Evolutionary conservation across 78 protist species (phyloP), one percentile per base, ranked within the genome.

Genomic region (Andalucia godoyi): DNA sequence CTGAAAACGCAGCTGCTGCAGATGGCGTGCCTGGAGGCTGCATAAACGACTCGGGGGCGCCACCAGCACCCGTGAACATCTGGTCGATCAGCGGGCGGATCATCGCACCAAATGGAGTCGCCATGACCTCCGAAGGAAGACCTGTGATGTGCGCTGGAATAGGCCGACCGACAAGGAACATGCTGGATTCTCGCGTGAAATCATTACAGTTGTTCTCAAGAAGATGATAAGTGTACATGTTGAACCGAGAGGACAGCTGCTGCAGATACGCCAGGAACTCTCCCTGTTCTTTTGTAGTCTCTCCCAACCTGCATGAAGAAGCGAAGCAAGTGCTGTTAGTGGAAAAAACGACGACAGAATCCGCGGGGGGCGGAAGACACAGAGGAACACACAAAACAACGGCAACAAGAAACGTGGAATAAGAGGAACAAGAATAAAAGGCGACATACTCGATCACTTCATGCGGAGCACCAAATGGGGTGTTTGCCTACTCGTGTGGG

Each of bases 141-240:
- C 5, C 18, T 12, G 15, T 2, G 36, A 76, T 37, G 45, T 72
- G 66, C 45, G 6, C 47, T 12, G 74, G 74, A 15, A 72, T 72
- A 36, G 45, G 21, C 7, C 1, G 6, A n/a, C 74, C 66, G 27
- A 18, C 10, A 10, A 77, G 62, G 50, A 73, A 77, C 58, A 32
- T 29, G 37, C 47, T 8, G 13, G 47, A 43, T 17, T 43, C 83
- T 17, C 75, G 42, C 18, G 83, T 25, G 62, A 70, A 77, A 49
- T 77, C 58, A 32, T 71, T 77, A 68, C 83, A 77, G 57, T 77
- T 77, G n/a, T 64, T 72, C 33, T 23, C 27, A 8, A 77, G 58
- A 18, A 77, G 43, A n/a, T 62, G 0, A 59, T 77, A 77, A 36
- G 5, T 21, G 8, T 0, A 43, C 23, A 71, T 51, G 30, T 67